Conservation (phyloP, 345 rosid genomes). For the Euphorbia lathyris region DNA sequence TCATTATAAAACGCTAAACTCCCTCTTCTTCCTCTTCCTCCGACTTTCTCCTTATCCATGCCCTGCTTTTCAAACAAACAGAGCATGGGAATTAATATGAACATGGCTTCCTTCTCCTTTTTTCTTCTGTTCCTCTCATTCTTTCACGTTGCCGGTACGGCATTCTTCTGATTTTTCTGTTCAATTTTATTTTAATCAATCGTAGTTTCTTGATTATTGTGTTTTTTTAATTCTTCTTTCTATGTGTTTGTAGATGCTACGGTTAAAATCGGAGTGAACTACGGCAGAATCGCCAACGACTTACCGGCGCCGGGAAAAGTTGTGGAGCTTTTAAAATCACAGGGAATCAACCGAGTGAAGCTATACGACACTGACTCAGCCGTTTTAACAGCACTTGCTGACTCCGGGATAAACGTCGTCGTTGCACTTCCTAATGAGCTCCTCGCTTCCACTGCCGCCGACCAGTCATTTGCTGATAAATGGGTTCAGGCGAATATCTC, state of each 20-base stretch:
- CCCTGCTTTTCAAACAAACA: slow-evolving; percentile 5
- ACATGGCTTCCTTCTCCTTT: slow-evolving; percentile 21
- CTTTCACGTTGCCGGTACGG: slow-evolving; percentile 36
- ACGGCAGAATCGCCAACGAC: slow-evolving; percentile 74
- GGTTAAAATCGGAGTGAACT: slow-evolving; percentile 73
- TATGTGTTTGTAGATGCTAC: slow-evolving; percentile 32
- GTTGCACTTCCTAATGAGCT: slow-evolving; percentile 81
- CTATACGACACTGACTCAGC: slow-evolving; percentile 46
- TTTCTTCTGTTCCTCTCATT: slow-evolving; percentile 30
- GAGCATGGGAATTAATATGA: slow-evolving; percentile 7
- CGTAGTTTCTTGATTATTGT: too few species aligned
- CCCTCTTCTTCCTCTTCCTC: neutral
- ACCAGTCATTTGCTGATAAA: slow-evolving; percentile 65
- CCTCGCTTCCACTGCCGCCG: slow-evolving; percentile 61
- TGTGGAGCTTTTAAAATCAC: slow-evolving; percentile 23
- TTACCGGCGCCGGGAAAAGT: slow-evolving; percentile 69
- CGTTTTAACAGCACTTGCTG: slow-evolving; percentile 63
- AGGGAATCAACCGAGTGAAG: slow-evolving; percentile 26
- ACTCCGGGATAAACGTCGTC: slow-evolving; percentile 58
- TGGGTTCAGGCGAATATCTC: slow-evolving; percentile 75
- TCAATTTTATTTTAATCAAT: neutral
- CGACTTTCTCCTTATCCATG: neutral
- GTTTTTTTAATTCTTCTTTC: neutral
- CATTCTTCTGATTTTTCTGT: neutral
- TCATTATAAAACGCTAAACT: neutral